These are phyloP conservation scores for Saraca asoca DNA, from an alignment of 331 rosid species.

Conservation along the genomic window DNA sequence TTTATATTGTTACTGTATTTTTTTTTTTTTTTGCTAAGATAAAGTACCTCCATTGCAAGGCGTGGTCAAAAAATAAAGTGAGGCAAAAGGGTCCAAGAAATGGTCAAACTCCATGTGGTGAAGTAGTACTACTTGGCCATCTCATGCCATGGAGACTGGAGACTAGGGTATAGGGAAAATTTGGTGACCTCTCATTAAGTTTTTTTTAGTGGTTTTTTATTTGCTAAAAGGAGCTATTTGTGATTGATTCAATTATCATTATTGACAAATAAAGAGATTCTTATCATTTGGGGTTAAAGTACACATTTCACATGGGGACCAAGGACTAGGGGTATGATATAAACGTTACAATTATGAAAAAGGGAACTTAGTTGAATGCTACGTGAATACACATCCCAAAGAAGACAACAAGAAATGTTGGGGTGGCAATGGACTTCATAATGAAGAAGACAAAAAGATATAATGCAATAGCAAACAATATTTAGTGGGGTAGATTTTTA, in stretches of 20 bases:
- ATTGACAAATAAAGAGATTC: slow-evolving; percentile 4
- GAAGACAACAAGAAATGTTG: slow-evolving; percentile 14
- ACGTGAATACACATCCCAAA: slow-evolving; percentile 34
- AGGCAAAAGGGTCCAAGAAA: no score
- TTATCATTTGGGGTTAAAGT: slow-evolving; percentile 16
- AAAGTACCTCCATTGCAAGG: background rate
- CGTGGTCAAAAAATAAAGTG: no score
- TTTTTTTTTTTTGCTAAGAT: no score
- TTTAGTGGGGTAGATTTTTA: slow-evolving; percentile 19
- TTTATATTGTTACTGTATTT: no score
- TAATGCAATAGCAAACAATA: slow-evolving; percentile 18
- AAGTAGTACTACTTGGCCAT: slow-evolving; percentile 15
- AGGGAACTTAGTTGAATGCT: slow-evolving; percentile 22
- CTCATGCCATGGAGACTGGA: slow-evolving; percentile 1
- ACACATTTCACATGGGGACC: slow-evolving; percentile 20
- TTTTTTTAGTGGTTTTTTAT: background rate
- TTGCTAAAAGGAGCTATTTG: background rate
- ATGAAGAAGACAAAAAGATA: slow-evolving; percentile 34
- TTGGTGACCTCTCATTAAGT: slow-evolving; percentile 12
- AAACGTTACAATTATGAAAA: slow-evolving; percentile 12
- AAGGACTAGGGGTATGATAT: slow-evolving; percentile 2
- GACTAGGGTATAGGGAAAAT: slow-evolving; percentile 33
- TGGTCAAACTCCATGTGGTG: slow-evolving; percentile 42
- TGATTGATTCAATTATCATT: slow-evolving; percentile 33
- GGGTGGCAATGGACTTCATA: slow-evolving; percentile 4